Conservation (phyloP, 192 early-diverging fungal species). For the Backusella macrospora region DNA sequence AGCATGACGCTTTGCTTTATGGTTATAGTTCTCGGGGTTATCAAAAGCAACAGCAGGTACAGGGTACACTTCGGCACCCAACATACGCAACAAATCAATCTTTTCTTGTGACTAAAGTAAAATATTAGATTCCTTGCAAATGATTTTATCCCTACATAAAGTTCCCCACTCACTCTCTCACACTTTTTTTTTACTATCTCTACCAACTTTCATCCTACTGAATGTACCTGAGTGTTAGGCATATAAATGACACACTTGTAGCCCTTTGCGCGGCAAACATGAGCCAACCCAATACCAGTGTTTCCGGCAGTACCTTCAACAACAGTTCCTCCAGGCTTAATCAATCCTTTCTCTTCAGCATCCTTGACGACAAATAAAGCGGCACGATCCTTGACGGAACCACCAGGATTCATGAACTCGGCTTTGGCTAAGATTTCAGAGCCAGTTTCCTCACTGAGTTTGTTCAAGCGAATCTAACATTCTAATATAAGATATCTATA, state of each 20-base stretch:
- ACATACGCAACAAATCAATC: slow-evolving; percentile 89
- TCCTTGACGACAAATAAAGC: slow-evolving; percentile 94
- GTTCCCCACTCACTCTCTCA: neutral
- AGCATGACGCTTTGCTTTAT: slow-evolving; percentile 86
- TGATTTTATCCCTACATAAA: neutral
- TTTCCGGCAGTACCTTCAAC: slow-evolving; percentile 89
- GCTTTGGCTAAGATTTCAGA: slow-evolving; percentile 91
- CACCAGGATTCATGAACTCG: slow-evolving; percentile 97
- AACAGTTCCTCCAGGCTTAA: slow-evolving; percentile 88
- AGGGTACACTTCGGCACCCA: slow-evolving; percentile 92
- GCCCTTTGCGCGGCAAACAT: slow-evolving; percentile 90
- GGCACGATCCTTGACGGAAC: slow-evolving; percentile 96
- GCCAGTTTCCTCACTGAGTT: slow-evolving; percentile 74
- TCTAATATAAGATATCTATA: neutral
- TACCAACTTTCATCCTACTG: too few relatives aligned
- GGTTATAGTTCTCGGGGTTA: slow-evolving; percentile 93
- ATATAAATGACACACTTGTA: slow-evolving; percentile 97
- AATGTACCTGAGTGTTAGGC: slow-evolving; percentile 85
- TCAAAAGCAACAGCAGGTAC: slow-evolving; percentile 93
- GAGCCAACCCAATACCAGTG: slow-evolving; percentile 96
- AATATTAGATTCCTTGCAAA: neutral
- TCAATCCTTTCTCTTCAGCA: slow-evolving; percentile 84
- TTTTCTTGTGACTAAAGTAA: slow-evolving; percentile 83
- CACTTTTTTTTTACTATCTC: neutral
- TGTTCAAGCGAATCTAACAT: slow-evolving; percentile 67